phyloP scores from a whole-genome alignment of 108 stramenopile genomes.

The Nitzschia putrida region DNA sequence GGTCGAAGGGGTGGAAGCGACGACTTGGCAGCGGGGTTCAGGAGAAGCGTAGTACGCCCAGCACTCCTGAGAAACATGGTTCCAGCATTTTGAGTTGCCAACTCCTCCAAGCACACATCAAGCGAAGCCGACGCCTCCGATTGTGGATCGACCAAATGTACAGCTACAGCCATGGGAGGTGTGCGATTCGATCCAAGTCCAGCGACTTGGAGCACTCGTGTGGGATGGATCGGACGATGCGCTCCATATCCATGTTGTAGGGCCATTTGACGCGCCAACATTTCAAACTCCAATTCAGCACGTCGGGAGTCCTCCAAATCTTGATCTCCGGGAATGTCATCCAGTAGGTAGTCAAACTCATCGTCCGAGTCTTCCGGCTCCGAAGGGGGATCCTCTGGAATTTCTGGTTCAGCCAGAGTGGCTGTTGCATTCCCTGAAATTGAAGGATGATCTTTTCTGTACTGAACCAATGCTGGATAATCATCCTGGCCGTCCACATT shows the following conservation, averaged over 20 bases:
- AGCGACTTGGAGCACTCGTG: slow-evolving; percentile 58
- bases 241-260: slow-evolving; percentile 76
- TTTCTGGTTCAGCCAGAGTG: neutral
- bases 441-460: slow-evolving; percentile 16
- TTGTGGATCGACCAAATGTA: slow-evolving; percentile 71
- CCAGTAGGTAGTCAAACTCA: slow-evolving; percentile 84
- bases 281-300: slow-evolving; percentile 63
- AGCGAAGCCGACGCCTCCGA: slow-evolving; percentile 61
- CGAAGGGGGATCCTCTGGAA: slow-evolving; percentile 30
- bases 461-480: slow-evolving; percentile 60
- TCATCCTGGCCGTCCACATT: slow-evolving; percentile 74
- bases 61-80: slow-evolving; percentile 71
- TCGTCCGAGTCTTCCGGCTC: slow-evolving; percentile 47
- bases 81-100: slow-evolving; percentile 42
- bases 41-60: slow-evolving; percentile 51
- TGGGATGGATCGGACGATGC: slow-evolving; percentile 78
- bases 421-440: neutral
- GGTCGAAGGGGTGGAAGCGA: slow-evolving; percentile 30
- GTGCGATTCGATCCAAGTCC: slow-evolving; percentile 39
- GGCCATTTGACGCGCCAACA: slow-evolving; percentile 47
- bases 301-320: slow-evolving; percentile 55
- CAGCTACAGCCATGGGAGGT: slow-evolving; percentile 38
- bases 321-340: slow-evolving; percentile 52
- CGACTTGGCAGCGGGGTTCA: slow-evolving; percentile 35
- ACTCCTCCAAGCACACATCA: slow-evolving; percentile 70